Evolutionary conservation across 2,329 filamentous ascomycete species (phyloP), one percentile per base, ranked within the genome.

Genomic region (Exophiala alcalophila): DNA sequence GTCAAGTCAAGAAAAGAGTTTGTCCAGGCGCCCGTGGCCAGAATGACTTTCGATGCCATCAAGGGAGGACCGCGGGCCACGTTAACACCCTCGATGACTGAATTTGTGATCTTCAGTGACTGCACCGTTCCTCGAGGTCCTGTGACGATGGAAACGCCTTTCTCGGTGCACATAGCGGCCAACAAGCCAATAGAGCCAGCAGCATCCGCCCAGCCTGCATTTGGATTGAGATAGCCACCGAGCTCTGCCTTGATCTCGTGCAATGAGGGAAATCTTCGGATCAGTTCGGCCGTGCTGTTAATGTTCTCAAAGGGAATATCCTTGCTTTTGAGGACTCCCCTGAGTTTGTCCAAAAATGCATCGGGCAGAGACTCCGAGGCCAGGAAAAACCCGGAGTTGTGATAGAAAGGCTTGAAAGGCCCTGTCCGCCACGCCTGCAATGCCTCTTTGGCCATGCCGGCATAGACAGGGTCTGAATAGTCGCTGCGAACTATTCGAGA

Each of bases 1-100:
- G 81, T 73, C 1, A 95, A 69, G 63, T 94, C 85, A 38, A 95
- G 67, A 14, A 95, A 73, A 1, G 77, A 73, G 2, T 81, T 78
- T 2, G 86, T 87, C 90, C 90, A 96, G 3, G 91, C 89, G n/a
- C 91, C 91, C 0, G 89, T 81, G 0, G 91, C 88, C 2, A 94
- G 73, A 44, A 95, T 72, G 25, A 86, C 82, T 5, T 94, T 72
- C 45, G 87, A 84, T 2, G 84, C 86, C 3, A 65, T 67, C 5
- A 87, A 52, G 7, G 60, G 66, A 5, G 63, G 62, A 1, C 72
- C 73, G 48, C 76, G 66, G 2, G 58, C 56, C 8, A 85, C 65
- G n/a, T 66, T 70, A 15, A 71, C 84, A 23, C 86, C 86, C 1
- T 72, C 70, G n/a, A 78, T 77, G 69, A 6, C 11, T 27, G 20